phyloP scores from a whole-genome alignment of 805 yeast species.

The Candida patagonica region DNA sequence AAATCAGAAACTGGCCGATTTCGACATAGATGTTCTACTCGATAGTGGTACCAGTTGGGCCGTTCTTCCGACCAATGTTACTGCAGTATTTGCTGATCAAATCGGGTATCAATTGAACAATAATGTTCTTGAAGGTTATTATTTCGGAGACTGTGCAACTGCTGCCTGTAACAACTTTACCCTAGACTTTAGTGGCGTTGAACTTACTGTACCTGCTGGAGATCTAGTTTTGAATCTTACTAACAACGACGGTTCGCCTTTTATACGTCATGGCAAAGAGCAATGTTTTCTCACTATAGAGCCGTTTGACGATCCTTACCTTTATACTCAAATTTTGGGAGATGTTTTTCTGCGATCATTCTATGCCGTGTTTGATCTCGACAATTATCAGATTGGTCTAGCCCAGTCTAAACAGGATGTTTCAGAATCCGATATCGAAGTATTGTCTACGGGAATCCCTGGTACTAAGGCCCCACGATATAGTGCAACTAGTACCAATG shows the following conservation, averaged over 20 bases:
- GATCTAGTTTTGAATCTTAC: not conserved
- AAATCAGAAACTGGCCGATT: slow-evolving; percentile 16
- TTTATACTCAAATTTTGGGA: slow-evolving; percentile 38
- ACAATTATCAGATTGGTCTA: slow-evolving; percentile 44
- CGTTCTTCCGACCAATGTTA: slow-evolving; percentile 34
- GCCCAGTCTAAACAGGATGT: slow-evolving; percentile 34
- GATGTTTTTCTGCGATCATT: slow-evolving; percentile 56
- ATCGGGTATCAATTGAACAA: slow-evolving; percentile 3
- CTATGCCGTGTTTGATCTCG: slow-evolving; percentile 62
- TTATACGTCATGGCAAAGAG: slow-evolving; percentile 19
- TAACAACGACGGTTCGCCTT: not conserved
- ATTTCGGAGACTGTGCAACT: slow-evolving; percentile 18
- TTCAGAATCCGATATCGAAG: slow-evolving; percentile 11
- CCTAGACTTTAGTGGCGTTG: not conserved
- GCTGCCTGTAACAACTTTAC: not conserved
- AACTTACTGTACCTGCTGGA: not conserved
- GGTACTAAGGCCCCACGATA: slow-evolving; percentile 6
- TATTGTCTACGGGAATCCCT: slow-evolving; percentile 14
- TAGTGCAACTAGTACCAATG: too few relatives aligned
- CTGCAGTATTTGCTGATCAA: slow-evolving; percentile 31
- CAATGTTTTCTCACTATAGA: slow-evolving; percentile 2
- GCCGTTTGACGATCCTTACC: not conserved
- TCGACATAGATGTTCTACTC: slow-evolving; percentile 32
- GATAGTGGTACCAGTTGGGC: slow-evolving; percentile 52
- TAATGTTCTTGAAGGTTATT: slow-evolving; percentile 12